Evolutionary conservation across 2,329 filamentous ascomycete species (phyloP), one percentile per base, ranked within the genome.

Genomic region (Diaporthe sp.): DNA sequence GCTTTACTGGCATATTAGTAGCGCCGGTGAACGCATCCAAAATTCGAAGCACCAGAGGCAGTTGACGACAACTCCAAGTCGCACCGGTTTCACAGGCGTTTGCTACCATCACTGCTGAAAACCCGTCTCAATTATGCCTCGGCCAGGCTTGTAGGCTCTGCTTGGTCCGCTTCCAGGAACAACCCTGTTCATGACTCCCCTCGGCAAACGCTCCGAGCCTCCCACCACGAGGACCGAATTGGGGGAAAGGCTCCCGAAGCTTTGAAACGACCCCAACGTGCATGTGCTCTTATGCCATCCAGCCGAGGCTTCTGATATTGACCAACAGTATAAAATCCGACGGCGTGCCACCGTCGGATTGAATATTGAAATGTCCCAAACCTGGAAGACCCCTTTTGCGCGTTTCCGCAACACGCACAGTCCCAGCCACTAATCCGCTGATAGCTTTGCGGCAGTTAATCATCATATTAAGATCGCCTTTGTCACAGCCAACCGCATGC

Each of bases 231-330:
- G 35, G n/a, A 27, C 56, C 35, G 13, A 37, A 35, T 50, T 59
- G 53, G 37, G 53, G 44, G 25, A 59, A 44, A 10, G 39, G 27
- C 47, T 19, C 68, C 37, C 37, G 22, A 59, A 47, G 22, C 9
- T 47, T 37, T 50, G 25, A 71, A 71, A 66, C 44, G 30, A 37
- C 44, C 27, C 30, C 22, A 66, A 25, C n/a, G 30, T 27, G 53
- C 69, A 71, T 71, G 56, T 71, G 69, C 42, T 71, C 25, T 37
- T 19, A 19, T 37, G 39, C 53, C 8, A 50, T 30, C 55, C 30
- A 71, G 69, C 69, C 69, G 69, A 58, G 69, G 69, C 69, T 61
- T 47, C 35, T 59, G 53, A 47, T 42, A 10, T 71, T 27, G 39
- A 44, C n/a, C 55, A 51, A 2, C 30, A 37, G 3, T 37, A 19